Evolutionary conservation across 768 basidiomycete genomes (phyloP).

Genomic region (Suillus tomentosus): DNA sequence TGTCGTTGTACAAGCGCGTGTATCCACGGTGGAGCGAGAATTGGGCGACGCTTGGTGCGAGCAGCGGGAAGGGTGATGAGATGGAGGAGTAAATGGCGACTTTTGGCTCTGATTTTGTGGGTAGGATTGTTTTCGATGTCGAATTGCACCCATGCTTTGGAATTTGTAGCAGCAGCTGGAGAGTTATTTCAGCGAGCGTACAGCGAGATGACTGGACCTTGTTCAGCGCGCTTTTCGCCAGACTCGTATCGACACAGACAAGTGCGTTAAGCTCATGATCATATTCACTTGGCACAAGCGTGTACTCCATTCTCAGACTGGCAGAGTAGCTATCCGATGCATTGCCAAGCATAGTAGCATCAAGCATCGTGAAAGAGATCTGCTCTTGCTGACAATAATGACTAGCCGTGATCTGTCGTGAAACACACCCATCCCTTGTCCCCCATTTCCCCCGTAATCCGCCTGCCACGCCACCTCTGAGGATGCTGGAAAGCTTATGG

Average conservation of each 20-base stretch:
- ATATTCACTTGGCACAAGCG: neutral
- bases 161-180: neutral
- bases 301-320: neutral
- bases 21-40: slow-evolving; percentile 63
- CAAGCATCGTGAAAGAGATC: neutral
- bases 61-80: slow-evolving; percentile 22
- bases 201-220: neutral
- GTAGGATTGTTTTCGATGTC: neutral
- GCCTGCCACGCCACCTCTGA: slow-evolving; percentile 60
- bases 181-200: neutral
- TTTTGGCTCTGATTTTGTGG: neutral
- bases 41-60: slow-evolving; percentile 39
- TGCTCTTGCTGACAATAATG: neutral
- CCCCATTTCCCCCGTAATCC: slow-evolving; percentile 53
- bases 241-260: neutral
- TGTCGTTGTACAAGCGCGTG: slow-evolving; percentile 88
- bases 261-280: too few species aligned
- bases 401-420: neutral
- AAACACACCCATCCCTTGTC: too few species aligned
- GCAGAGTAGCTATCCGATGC: neutral
- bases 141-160: neutral
- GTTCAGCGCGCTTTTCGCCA: neutral
- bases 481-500: slow-evolving; percentile 69
- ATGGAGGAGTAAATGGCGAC: slow-evolving; percentile 23
- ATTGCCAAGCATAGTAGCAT: neutral